Base-by-base conservation (phyloP, 805 yeast genomes). In the Starmerella etchellsii region DNA sequence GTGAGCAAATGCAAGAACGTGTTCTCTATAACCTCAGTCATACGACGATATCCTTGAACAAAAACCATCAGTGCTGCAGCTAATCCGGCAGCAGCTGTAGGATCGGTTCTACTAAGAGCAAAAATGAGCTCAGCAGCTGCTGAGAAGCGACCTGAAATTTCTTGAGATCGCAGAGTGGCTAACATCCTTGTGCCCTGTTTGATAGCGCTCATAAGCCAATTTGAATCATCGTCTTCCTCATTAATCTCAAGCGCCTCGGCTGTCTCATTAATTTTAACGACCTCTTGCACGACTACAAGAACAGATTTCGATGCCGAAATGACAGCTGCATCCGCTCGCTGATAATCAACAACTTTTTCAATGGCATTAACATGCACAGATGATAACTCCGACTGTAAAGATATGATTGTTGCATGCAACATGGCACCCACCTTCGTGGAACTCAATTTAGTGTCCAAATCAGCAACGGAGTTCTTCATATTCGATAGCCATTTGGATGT, bases 241-340 rank as follows among this genome's bases (percentile, higher is more conserved):
- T 69, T 46, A 8, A 14, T 19, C 10, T 23, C 40, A 18, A 14
- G 30, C 13, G 23, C 40, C 5, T 14, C 34, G 9, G 23, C 20
- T 30, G 10, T 14, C n/a, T 21, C 18, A 7, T 16, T 6, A 9
- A 24, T 15, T 70, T 59, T 40, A 9, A 42, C 27, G 10, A 53
- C 26, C 45, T 72, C 71, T 59, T 87, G 96, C 49, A 81, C 69
- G 0, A 78, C 69, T 24, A 87, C 65, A 40, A 85, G 60, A 16
- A 83, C 68, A 2, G 78, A 68, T 15, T 71, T 71, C 3, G 76
- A 66, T 3, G 81, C 52, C 18, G 68, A 63, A 40, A 78, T 65
- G 43, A 78, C 64, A 2, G 62, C 25, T 5, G 4, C 19, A 23
- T 28, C 34, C n/a, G 29, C 35, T 6, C 33, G 34, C 10, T 18